Evolutionary conservation across 1,284 basidiomycete genomes (phyloP).

Genomic region (Taiwanofungus camphoratus): DNA sequence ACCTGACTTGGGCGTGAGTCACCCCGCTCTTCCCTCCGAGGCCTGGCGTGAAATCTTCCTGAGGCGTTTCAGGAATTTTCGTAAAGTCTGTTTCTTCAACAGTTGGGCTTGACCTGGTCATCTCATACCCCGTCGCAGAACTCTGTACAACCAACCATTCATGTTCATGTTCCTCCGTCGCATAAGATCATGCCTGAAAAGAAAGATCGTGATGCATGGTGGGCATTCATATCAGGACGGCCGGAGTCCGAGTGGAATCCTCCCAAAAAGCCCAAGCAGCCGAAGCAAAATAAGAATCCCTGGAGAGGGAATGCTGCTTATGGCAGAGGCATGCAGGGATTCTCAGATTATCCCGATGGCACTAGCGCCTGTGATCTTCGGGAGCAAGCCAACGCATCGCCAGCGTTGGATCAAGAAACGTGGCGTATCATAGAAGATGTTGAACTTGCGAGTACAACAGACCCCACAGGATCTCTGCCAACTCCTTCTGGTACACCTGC

Average conservation of each 20-base stretch:
- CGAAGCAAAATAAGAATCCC: constrained; percentile 19
- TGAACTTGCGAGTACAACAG: constrained; percentile 24
- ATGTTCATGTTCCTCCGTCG: constrained; percentile 31
- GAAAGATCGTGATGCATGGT: constrained; percentile 68
- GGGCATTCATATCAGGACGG: constrained; percentile 66
- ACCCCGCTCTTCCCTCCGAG: constrained; percentile 47
- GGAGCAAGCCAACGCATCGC: constrained; percentile 4
- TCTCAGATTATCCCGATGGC: constrained; percentile 21
- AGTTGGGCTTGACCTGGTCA: background rate
- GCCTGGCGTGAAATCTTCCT: constrained; percentile 59
- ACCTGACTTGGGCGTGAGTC: constrained; percentile 16
- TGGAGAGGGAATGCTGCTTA: constrained; percentile 14
- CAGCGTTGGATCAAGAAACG: constrained; percentile 20
- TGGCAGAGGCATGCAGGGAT: constrained; percentile 33
- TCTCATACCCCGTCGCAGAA: constrained; percentile 41
- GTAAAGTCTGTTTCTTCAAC: constrained; percentile 39
- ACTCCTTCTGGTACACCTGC: constrained; percentile 36
- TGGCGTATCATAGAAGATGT: constrained; percentile 28
- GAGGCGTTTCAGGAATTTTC: constrained; percentile 56
- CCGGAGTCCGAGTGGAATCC: constrained; percentile 64
- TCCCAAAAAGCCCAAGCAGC: constrained; percentile 36
- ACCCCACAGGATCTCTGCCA: constrained; percentile 33
- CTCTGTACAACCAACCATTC: constrained; percentile 52
- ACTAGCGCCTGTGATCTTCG: constrained; percentile 15
- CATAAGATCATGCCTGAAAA: constrained; percentile 54